A percentile compares a stretch with the other conserved stretches of the same genome.
phyloP scores from a whole-genome alignment of 2,329 filamentous ascomycete species.

The Epichloe typhina region DNA sequence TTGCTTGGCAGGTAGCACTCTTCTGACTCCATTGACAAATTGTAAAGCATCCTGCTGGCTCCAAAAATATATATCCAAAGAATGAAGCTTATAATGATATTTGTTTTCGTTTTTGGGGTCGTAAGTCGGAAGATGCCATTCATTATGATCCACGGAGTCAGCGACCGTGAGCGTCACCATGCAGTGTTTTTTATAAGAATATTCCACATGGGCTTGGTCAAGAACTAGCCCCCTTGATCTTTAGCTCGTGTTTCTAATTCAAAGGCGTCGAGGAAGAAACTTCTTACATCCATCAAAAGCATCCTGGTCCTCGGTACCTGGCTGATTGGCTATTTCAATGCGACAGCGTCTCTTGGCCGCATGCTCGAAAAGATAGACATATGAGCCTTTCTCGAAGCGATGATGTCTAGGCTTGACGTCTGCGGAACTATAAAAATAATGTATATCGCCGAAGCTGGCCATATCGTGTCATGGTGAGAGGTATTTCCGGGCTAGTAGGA shows the following conservation, averaged over 20 bases:
- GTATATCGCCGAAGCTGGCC: conserved; percentile 59
- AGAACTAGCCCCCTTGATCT: conserved; percentile 35
- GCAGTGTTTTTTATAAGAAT: conserved; percentile 63
- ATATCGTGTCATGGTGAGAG: not conserved
- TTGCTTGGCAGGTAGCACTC: conserved; percentile 47
- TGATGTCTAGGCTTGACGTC: conserved; percentile 58
- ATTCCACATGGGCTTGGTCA: conserved; percentile 50
- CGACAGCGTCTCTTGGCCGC: conserved; percentile 52
- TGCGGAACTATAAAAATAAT: conserved; percentile 66
- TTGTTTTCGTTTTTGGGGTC: conserved; percentile 63
- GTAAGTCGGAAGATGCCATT: conserved; percentile 66
- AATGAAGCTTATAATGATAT: conserved; percentile 67
- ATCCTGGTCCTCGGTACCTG: conserved; percentile 64
- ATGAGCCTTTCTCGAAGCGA: conserved; percentile 67
- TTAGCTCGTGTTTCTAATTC: conserved; percentile 6
- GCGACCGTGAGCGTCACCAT: conserved; percentile 56
- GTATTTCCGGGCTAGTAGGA: not conserved
- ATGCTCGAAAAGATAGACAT: conserved; percentile 70
- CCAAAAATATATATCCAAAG: conserved; percentile 70
- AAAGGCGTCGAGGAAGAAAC: not conserved
- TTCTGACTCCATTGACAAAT: conserved; percentile 55
- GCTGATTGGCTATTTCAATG: conserved; percentile 63
- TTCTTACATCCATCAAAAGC: conserved; percentile 63
- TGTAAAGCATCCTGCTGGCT: conserved; percentile 56
- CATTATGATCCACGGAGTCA: conserved; percentile 34